Evolutionary conservation across 257 asterid genomes (phyloP).

Genomic region (Buddleja alternifolia): DNA sequence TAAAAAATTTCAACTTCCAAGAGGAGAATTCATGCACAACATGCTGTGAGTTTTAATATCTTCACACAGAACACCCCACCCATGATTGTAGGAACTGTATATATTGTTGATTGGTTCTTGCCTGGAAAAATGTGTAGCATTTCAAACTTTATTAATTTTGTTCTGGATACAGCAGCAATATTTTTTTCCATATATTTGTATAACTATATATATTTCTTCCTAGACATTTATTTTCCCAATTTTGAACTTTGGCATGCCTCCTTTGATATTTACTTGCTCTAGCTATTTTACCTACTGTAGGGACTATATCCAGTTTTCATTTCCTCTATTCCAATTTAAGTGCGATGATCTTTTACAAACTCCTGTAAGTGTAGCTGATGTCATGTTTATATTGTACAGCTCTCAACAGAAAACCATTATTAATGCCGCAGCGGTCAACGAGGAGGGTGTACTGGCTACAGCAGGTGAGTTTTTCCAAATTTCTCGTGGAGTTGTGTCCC

Average conservation of each 20-base stretch:
- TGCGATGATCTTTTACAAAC: neutral
- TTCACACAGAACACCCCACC: constrained; percentile 13
- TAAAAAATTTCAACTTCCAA: constrained; percentile 90
- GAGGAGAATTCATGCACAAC: constrained; percentile 96
- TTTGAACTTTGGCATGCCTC: neutral
- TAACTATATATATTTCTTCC: no score
- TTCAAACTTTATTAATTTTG: neutral
- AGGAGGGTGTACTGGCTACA: constrained; percentile 84
- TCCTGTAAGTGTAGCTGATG: constrained; percentile 2
- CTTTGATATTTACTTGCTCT: neutral
- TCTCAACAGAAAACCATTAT: constrained; percentile 97
- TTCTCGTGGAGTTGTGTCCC: neutral
- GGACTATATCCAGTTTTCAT: neutral
- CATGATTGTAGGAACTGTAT: neutral
- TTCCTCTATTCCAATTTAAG: neutral
- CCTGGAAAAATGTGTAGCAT: neutral
- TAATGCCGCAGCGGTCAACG: constrained; percentile 87
- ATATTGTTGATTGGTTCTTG: neutral
- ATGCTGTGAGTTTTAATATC: constrained; percentile 82
- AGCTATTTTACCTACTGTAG: neutral
- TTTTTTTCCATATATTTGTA: no score
- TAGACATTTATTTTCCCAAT: neutral
- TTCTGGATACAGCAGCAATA: neutral
- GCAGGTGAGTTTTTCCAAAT: constrained; percentile 64
- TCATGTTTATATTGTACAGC: constrained; percentile 43